These are phyloP conservation scores for Myxozyma kluyveri DNA, from an alignment of 805 yeast species.

Conservation along the genomic window DNA sequence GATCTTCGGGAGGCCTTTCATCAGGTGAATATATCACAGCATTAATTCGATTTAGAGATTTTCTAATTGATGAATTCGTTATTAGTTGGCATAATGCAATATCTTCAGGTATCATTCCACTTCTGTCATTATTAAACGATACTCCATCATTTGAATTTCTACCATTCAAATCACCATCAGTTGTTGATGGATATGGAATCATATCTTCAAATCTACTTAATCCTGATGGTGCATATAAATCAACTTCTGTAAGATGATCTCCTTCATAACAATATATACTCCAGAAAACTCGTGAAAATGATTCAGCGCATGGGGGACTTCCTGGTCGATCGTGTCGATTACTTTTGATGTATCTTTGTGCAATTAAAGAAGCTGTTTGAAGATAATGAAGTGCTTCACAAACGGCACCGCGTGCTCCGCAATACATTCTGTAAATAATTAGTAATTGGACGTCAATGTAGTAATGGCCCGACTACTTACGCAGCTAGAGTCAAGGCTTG, in stretches of 20 bases:
- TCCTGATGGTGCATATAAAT: conserved; percentile 3
- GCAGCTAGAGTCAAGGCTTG: background rate
- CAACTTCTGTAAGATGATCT: conserved; percentile 4
- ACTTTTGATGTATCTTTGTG: conserved; percentile 1
- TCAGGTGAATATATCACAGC: conserved; percentile 2
- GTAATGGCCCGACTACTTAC: background rate
- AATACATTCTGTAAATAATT: background rate
- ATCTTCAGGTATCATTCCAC: background rate
- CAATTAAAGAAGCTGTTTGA: conserved; percentile 1
- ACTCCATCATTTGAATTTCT: too few species aligned
- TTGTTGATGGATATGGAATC: conserved; percentile 3
- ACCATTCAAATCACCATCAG: background rate
- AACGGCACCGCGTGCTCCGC: conserved; percentile 1
- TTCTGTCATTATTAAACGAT: background rate
- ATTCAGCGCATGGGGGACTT: background rate
- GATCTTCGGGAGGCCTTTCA: background rate
- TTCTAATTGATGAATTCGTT: conserved; percentile 4
- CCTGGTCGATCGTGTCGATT: background rate
- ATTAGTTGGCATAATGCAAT: background rate
- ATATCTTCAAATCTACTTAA: background rate
- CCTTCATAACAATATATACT: conserved; percentile 2
- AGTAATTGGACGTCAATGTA: background rate
- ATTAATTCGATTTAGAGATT: conserved; percentile 1
- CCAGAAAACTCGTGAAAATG: background rate
- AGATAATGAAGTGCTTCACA: background rate